These are phyloP conservation scores for Podospora didyma DNA, from an alignment of 495 filamentous ascomycete genomes.

Conservation along the genomic window DNA sequence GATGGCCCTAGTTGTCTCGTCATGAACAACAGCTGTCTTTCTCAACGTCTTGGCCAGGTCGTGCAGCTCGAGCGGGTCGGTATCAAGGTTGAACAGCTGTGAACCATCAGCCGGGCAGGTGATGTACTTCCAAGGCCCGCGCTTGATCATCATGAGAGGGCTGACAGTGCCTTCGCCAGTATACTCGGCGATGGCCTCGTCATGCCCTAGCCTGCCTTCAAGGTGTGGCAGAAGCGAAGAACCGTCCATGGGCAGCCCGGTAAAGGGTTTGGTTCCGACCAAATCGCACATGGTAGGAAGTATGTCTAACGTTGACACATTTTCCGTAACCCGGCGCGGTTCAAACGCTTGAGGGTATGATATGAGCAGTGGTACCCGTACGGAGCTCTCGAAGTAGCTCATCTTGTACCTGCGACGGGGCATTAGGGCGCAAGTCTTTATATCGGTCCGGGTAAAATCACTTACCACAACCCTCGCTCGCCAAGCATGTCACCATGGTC, in stretches of 20 bases:
- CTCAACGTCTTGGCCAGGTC: constrained; percentile 56
- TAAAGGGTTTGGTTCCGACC: constrained; percentile 59
- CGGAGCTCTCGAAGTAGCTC: constrained; percentile 81
- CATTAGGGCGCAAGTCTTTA: constrained; percentile 2
- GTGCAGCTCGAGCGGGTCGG: constrained; percentile 67
- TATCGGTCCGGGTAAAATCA: not conserved
- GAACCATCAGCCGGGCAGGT: constrained; percentile 75
- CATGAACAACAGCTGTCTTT: constrained; percentile 3
- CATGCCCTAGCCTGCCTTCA: constrained; percentile 51
- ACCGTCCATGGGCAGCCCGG: constrained; percentile 71
- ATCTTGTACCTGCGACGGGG: constrained; percentile 69
- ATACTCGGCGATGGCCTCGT: constrained; percentile 84
- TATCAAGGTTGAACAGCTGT: constrained; percentile 70
- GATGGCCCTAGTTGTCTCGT: constrained; percentile 39
- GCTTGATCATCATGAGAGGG: constrained; percentile 86
- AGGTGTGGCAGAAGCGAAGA: constrained; percentile 68
- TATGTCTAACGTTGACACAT: constrained; percentile 82
- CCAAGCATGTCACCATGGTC: constrained; percentile 94
- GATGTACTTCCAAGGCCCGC: constrained; percentile 78
- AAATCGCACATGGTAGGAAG: constrained; percentile 79
- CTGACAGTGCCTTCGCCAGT: constrained; percentile 83
- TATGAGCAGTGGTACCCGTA: constrained; percentile 76
- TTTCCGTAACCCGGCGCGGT: constrained; percentile 65
- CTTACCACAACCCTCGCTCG: constrained; percentile 74
- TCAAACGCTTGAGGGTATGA: constrained; percentile 63